Evolutionary conservation across 768 basidiomycete species (phyloP).

Genomic region (Boletus patriciae): DNA sequence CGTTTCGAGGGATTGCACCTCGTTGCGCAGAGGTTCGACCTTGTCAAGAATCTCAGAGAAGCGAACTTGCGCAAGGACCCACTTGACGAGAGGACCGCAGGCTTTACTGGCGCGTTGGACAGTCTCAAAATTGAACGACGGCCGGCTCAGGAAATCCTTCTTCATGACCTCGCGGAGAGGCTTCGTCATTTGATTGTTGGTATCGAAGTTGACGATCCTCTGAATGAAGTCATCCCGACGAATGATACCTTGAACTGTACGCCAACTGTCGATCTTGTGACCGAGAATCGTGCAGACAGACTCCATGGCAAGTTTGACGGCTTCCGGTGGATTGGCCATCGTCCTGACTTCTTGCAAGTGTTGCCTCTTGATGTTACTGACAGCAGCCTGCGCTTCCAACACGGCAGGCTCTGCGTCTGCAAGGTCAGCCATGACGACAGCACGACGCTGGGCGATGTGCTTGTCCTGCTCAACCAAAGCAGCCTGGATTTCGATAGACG

Average conservation of each 20-base stretch:
- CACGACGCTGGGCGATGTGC: conserved; percentile 82
- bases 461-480: conserved; percentile 90
- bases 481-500: conserved; percentile 94
- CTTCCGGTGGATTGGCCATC: conserved; percentile 98
- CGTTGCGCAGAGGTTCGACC: conserved; percentile 93
- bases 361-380: conserved; percentile 93
- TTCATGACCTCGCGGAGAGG: conserved; percentile 87
- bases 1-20: conserved; percentile 88
- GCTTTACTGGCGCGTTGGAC: conserved; percentile 95
- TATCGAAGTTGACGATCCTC: conserved; percentile 94
- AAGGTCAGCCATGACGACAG: conserved; percentile 90
- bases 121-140: conserved; percentile 91
- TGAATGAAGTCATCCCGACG: conserved; percentile 97
- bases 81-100: conserved; percentile 96
- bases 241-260: conserved; percentile 92
- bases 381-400: conserved; percentile 91
- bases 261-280: conserved; percentile 96
- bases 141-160: conserved; percentile 86
- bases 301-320: conserved; percentile 97
- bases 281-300: conserved; percentile 96
- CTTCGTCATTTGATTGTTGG: conserved; percentile 86
- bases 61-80: conserved; percentile 94
- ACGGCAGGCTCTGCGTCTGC: conserved; percentile 98
- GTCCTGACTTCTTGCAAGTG: conserved; percentile 96
- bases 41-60: conserved; percentile 98